A percentile compares a stretch with the other conserved stretches of the same genome.
These are phyloP conservation scores for Straminergon stramineum DNA, from an alignment of 225 moss, liverwort and hornwort species.

Conservation along the genomic window DNA sequence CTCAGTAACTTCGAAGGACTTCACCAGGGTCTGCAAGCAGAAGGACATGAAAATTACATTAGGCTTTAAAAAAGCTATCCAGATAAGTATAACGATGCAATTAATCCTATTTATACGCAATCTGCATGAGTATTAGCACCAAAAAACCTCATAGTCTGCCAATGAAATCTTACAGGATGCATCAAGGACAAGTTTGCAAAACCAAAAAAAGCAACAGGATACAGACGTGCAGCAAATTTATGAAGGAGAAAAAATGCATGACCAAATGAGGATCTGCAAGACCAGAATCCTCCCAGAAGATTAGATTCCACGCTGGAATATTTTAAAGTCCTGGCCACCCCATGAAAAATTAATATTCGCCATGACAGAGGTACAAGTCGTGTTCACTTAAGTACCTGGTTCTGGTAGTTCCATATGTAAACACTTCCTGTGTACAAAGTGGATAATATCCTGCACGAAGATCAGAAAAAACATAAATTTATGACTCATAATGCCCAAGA, in stretches of 20 bases:
- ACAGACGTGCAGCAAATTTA: background rate
- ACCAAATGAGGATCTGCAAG: background rate
- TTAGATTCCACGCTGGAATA: background rate
- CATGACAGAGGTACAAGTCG: background rate
- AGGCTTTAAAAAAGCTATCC: background rate
- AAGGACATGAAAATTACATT: background rate
- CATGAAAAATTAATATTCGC: background rate
- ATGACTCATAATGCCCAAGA: background rate
- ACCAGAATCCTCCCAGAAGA: background rate
- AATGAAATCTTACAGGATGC: background rate
- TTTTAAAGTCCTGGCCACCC: background rate
- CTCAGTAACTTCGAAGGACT: conserved; percentile 95
- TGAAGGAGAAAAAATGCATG: background rate
- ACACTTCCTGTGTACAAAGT: conserved; percentile 96
- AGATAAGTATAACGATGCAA: background rate
- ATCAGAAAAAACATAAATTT: background rate
- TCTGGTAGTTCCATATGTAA: conserved; percentile 94
- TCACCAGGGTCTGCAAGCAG: conserved; percentile 71
- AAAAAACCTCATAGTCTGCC: background rate
- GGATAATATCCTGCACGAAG: conserved; percentile 75
- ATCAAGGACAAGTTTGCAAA: background rate
- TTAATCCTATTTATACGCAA: background rate
- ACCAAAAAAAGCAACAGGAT: background rate
- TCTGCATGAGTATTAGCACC: background rate
- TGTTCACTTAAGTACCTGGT: conserved; percentile 43